phyloP scores from a whole-genome alignment of 1,284 basidiomycete species.

The Microbotryomycetes sp. region DNA sequence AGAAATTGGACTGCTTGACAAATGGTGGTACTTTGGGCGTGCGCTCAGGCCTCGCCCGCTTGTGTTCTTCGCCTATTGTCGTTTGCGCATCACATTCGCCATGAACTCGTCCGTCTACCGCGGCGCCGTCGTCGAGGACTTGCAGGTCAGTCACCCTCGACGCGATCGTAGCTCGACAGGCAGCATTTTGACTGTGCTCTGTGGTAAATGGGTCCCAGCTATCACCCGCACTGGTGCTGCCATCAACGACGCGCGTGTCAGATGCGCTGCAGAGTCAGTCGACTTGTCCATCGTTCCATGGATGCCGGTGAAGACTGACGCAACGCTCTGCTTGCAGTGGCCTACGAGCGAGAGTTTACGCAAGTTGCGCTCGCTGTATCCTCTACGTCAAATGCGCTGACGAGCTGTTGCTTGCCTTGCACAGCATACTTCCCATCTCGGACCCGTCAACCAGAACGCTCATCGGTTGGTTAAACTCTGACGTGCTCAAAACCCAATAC shows the following conservation, averaged over 20 bases:
- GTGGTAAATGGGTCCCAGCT: slow-evolving; percentile 4
- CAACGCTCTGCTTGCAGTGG: slow-evolving; percentile 7
- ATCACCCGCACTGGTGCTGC: slow-evolving; percentile 14
- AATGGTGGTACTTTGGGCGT: too few relatives aligned
- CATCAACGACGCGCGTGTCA: slow-evolving; percentile 2
- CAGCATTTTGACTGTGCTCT: background rate
- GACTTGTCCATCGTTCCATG: too few relatives aligned
- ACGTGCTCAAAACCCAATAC: slow-evolving; percentile 13
- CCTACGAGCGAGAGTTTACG: slow-evolving; percentile 23
- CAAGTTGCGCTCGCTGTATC: background rate
- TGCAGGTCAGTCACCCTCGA: slow-evolving; percentile 3
- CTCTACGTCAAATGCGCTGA: background rate
- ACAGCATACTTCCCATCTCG: slow-evolving; percentile 24
- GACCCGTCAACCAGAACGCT: slow-evolving; percentile 14
- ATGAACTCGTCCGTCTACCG: slow-evolving; percentile 13
- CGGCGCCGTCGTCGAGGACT: slow-evolving; percentile 20
- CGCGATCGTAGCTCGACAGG: too few relatives aligned
- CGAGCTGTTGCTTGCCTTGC: background rate
- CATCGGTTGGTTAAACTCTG: slow-evolving; percentile 21
- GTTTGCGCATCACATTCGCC: too few relatives aligned
- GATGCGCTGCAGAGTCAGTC: slow-evolving; percentile 13
- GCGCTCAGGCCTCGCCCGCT: too few relatives aligned
- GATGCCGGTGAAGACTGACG: too few relatives aligned
- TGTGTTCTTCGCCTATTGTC: too few relatives aligned
- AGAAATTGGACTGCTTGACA: too few relatives aligned